phyloP scores from a whole-genome alignment of 306 rosid species.

The Cicer judaicum region DNA sequence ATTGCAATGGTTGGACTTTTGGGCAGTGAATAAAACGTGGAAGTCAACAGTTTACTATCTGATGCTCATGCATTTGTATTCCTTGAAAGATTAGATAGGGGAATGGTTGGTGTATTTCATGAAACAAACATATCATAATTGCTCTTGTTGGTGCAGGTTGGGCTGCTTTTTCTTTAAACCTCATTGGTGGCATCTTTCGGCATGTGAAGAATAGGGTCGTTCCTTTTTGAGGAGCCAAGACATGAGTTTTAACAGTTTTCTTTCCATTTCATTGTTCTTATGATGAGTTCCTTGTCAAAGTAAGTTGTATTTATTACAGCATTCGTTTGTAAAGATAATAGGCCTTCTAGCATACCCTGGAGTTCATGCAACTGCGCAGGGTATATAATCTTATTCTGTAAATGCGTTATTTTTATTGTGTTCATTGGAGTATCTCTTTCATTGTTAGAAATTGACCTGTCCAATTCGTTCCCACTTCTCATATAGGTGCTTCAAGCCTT shows the following conservation, averaged over 20 bases:
- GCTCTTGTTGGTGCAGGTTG: slow-evolving; percentile 31
- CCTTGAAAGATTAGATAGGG: slow-evolving; percentile 38
- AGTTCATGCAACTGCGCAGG: slow-evolving; percentile 38
- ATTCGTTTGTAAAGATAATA: slow-evolving; percentile 62
- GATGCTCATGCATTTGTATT: slow-evolving; percentile 44
- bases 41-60: slow-evolving; percentile 42
- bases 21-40: slow-evolving; percentile 46
- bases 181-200: slow-evolving; percentile 44
- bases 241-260: slow-evolving; percentile 44
- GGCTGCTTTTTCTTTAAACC: slow-evolving; percentile 37
- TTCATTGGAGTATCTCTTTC: slow-evolving; percentile 34
- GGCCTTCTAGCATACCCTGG: slow-evolving; percentile 47
- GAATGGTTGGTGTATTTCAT: slow-evolving; percentile 33
- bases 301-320: slow-evolving; percentile 50
- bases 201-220: slow-evolving; percentile 42
- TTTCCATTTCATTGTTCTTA: slow-evolving; percentile 40
- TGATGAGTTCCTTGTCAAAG: slow-evolving; percentile 47
- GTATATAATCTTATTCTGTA: slow-evolving; percentile 47
- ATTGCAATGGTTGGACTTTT: slow-evolving; percentile 42
- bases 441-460: slow-evolving; percentile 16
- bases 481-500: slow-evolving; percentile 21
- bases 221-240: slow-evolving; percentile 48
- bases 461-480: neutral
- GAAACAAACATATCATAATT: slow-evolving; percentile 42
- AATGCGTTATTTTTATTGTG: slow-evolving; percentile 46